Conservation (phyloP, 176 grass and related monocot genomes). For the Oryza longistaminata region DNA sequence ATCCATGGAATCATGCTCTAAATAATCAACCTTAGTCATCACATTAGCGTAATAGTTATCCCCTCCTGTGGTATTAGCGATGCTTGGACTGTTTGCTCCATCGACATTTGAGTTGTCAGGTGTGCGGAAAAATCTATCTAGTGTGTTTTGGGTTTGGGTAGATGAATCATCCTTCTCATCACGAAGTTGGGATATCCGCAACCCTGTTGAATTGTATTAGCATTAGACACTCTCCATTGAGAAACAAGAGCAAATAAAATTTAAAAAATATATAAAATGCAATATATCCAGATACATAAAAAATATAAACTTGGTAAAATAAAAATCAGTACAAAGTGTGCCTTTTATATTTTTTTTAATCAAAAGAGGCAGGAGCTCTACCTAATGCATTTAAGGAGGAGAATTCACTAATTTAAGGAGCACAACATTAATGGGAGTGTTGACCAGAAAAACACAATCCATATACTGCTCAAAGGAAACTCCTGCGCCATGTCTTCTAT, state of each 20-base stretch:
- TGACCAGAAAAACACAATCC: no score
- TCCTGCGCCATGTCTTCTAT: background rate
- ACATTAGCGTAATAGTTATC: background rate
- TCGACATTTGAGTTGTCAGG: slow-evolving; percentile 28
- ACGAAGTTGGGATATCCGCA: slow-evolving; percentile 81
- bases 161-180: slow-evolving; percentile 60
- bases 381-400: background rate
- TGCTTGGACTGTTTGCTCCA: slow-evolving; percentile 8
- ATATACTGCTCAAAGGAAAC: background rate
- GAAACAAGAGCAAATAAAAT: slow-evolving; percentile 22
- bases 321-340: background rate
- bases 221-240: background rate
- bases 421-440: background rate
- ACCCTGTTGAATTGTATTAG: slow-evolving; percentile 46
- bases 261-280: background rate
- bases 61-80: background rate
- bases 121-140: slow-evolving; percentile 57
- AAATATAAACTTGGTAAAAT: slow-evolving; percentile 14
- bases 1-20: slow-evolving; percentile 29
- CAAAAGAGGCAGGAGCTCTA: background rate
- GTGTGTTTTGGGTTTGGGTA: slow-evolving; percentile 69
- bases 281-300: background rate
- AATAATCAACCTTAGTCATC: slow-evolving; percentile 15
- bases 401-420: background rate
- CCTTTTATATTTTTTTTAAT: background rate